Conservation (phyloP, 495 filamentous ascomycete genomes). For the Wilcoxina mikolae region DNA sequence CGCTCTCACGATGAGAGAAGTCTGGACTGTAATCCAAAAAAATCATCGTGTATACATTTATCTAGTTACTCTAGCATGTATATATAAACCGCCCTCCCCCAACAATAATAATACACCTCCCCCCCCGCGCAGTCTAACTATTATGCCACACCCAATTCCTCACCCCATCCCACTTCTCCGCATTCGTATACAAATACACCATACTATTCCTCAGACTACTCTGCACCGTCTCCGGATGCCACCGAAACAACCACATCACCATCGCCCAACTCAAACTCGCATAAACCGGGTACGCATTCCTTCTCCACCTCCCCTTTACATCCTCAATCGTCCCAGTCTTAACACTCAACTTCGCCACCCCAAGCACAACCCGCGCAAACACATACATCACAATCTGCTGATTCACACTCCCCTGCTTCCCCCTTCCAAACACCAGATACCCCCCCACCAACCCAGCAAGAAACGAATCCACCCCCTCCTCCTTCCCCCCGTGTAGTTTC, state of each 20-base stretch:
- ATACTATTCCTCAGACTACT: slow-evolving; percentile 87
- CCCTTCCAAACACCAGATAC: slow-evolving; percentile 81
- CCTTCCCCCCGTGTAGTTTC: slow-evolving; percentile 44
- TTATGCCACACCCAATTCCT: slow-evolving; percentile 11
- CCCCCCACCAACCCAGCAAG: slow-evolving; percentile 82
- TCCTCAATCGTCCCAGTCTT: slow-evolving; percentile 32
- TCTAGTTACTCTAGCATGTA: too few relatives aligned
- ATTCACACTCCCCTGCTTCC: slow-evolving; percentile 64
- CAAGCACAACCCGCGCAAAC: slow-evolving; percentile 78
- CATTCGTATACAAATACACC: slow-evolving; percentile 67
- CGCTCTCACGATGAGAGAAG: too few relatives aligned
- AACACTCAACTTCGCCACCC: slow-evolving; percentile 65
- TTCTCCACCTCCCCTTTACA: slow-evolving; percentile 33
- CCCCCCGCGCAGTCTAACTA: not conserved
- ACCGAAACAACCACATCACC: slow-evolving; percentile 92
- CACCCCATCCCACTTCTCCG: slow-evolving; percentile 7
- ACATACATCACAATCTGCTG: slow-evolving; percentile 99
- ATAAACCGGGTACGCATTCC: slow-evolving; percentile 80
- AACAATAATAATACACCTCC: slow-evolving; percentile 1
- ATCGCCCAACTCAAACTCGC: slow-evolving; percentile 73
- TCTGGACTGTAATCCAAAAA: too few relatives aligned
- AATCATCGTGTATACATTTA: too few relatives aligned
- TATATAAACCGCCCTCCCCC: too few relatives aligned
- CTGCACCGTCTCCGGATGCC: slow-evolving; percentile 79
- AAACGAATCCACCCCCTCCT: slow-evolving; percentile 47